Conservation (phyloP, 2,329 filamentous ascomycete genomes). For the Verticillium nubilum region DNA sequence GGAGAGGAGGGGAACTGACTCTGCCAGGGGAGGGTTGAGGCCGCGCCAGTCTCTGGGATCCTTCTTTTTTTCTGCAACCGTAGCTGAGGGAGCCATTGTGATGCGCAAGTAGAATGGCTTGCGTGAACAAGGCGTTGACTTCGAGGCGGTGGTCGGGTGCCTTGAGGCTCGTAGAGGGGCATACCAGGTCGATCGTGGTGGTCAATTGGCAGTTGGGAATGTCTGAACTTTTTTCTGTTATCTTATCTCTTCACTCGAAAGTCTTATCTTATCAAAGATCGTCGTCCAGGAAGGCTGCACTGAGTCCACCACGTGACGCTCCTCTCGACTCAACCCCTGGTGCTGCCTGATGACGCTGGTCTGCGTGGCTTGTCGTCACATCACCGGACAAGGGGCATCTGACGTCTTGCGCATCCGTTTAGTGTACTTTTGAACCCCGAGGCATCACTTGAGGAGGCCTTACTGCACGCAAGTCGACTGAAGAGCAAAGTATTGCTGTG, state of each 20-base stretch:
- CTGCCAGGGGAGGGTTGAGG: conserved; percentile 31
- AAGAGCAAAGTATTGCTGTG: not conserved
- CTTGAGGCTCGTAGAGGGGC: not conserved
- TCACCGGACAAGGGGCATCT: not conserved
- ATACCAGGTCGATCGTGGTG: not conserved
- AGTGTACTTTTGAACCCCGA: not conserved
- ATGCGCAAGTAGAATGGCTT: not conserved
- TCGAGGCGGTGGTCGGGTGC: not conserved
- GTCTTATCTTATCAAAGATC: not conserved
- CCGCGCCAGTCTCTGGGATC: conserved; percentile 41
- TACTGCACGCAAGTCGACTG: not conserved
- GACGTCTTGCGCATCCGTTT: not conserved
- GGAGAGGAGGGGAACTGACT: conserved; percentile 8
- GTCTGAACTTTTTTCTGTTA: conserved; percentile 2
- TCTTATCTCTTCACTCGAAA: not conserved
- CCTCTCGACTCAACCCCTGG: too few species aligned
- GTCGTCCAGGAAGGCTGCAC: not conserved
- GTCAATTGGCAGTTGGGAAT: not conserved
- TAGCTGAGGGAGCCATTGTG: conserved; percentile 22
- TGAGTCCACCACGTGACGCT: not conserved
- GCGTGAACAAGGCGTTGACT: not conserved
- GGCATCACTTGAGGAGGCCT: too few species aligned
- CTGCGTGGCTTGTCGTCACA: not conserved
- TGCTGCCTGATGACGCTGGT: not conserved
- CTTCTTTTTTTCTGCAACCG: conserved; percentile 30